Base-by-base conservation (phyloP, 1,284 basidiomycete genomes). In the Ustilago nuda region DNA sequence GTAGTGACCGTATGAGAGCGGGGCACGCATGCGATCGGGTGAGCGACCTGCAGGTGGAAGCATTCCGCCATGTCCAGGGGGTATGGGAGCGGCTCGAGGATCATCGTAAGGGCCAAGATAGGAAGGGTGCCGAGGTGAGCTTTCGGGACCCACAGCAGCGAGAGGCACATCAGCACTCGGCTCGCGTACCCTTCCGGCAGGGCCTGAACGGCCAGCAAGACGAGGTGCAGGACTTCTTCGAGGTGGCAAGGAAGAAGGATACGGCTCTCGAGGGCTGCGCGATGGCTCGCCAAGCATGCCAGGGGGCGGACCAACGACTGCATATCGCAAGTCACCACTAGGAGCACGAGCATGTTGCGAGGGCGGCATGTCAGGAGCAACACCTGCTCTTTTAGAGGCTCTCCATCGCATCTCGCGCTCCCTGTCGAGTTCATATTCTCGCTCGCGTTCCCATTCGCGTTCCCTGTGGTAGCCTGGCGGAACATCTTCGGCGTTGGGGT, bases 401-500 rank as follows among this genome's bases (percentile, higher is more conserved):
- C 74, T 63, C 74, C 74, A 76, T 32, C 69, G 56, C 66, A 71
- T 68, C 39, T 79, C 73, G n/a, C 74, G 68, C 36, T 76, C 74
- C 43, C 66, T 57, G 33, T 78, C 76, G n/a, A 65, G 32, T 51
- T 78, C 76, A 51, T 65, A 60, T 37, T 77, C 75, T 12, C 76
- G 36, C 39, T 78, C 76, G 36, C 72, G 71, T 39, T 78, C 76
- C 71, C 71, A 73, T 23, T 78, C 72, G n/a, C 68, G 61, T 19
- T 71, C 69, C 37, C 62, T 52, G n/a, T 66, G 68, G 35, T 71
- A 69, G 39, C 55, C 68, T 15, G 69, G 56, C 12, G 65, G 55
- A 36, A 61, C 78, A 23, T 76, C 79, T 30, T 78, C 74, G 2
- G 66, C 67, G n/a, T 68, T 67, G 27, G 80, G 68, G 35, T 66